A percentile compares a stretch with the other conserved stretches of the same genome.
Evolutionary conservation across 495 filamentous ascomycete species (phyloP).

Genomic region (Sphaerosporella brunnea): DNA sequence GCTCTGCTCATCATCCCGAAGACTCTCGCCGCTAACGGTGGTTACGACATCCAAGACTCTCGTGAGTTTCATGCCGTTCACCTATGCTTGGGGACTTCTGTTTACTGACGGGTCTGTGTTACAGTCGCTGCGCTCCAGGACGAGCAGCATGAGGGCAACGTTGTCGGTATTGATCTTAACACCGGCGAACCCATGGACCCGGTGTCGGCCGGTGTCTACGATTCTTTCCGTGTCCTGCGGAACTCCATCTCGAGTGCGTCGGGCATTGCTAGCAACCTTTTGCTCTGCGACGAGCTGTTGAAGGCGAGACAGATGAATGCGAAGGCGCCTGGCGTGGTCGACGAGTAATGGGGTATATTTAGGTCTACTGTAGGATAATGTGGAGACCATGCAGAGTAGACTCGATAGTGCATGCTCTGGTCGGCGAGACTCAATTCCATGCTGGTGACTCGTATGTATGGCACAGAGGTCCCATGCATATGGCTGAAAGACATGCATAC

Average conservation of each 20-base stretch:
- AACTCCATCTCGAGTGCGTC: constrained; percentile 88
- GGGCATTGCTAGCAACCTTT: constrained; percentile 84
- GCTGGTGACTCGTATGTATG: too few species aligned
- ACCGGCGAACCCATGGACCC: constrained; percentile 92
- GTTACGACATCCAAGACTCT: constrained; percentile 89
- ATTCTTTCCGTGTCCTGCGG: constrained; percentile 84
- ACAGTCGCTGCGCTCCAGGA: constrained; percentile 70
- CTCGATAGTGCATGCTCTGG: too few species aligned
- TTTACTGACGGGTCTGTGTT: neutral
- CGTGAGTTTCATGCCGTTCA: constrained; percentile 34
- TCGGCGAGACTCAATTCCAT: too few species aligned
- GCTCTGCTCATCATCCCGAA: constrained; percentile 89
- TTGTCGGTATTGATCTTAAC: constrained; percentile 68
- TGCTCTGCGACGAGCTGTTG: constrained; percentile 90
- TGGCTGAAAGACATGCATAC: too few species aligned
- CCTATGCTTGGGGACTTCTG: neutral
- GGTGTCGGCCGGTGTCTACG: constrained; percentile 79
- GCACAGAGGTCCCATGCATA: too few species aligned
- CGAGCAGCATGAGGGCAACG: constrained; percentile 65
- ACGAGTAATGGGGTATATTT: too few species aligned
- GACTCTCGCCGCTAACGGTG: constrained; percentile 87
- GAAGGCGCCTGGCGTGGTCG: constrained; percentile 1
- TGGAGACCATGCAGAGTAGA: too few species aligned
- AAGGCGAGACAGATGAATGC: constrained; percentile 82
- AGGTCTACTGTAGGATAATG: too few species aligned